Evolutionary conservation across 2,329 filamentous ascomycete genomes (phyloP).

Genomic region (Talaromyces sp.): DNA sequence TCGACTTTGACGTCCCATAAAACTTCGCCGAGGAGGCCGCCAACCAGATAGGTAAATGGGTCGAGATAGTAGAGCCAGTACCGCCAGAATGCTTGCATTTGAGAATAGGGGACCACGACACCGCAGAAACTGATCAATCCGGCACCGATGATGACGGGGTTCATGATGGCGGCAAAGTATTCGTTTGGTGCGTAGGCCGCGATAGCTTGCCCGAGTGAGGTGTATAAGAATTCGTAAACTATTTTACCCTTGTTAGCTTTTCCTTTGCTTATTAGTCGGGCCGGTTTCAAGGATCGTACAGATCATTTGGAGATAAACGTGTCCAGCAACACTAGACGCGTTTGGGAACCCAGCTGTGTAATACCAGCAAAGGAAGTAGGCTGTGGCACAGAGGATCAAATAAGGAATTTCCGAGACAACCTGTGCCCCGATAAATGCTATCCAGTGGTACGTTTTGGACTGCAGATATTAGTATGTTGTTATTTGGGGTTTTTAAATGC

Average conservation of each 20-base stretch:
- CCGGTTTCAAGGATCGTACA: conserved; percentile 16
- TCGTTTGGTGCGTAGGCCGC: conserved; percentile 59
- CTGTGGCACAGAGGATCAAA: conserved; percentile 39
- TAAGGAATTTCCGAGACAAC: conserved; percentile 45
- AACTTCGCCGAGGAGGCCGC: conserved; percentile 31
- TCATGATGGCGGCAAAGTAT: conserved; percentile 54
- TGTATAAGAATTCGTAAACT: conserved; percentile 42
- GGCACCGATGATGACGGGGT: conserved; percentile 50
- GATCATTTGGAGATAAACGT: conserved; percentile 37
- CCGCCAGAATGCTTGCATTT: conserved; percentile 36
- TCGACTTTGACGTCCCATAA: conserved; percentile 36
- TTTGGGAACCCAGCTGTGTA: conserved; percentile 48
- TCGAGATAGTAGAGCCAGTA: conserved; percentile 43
- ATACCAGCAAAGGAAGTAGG: conserved; percentile 53
- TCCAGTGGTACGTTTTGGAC: conserved; percentile 57
- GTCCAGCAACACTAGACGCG: conserved; percentile 26
- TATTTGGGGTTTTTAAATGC: background rate
- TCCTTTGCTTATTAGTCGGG: background rate
- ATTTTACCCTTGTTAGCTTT: background rate
- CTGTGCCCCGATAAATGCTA: conserved; percentile 53
- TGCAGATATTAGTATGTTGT: conserved; percentile 7
- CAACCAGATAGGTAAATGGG: conserved; percentile 39
- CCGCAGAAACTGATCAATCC: conserved; percentile 36
- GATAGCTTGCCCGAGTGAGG: conserved; percentile 42
- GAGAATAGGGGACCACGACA: conserved; percentile 32